phyloP scores from a whole-genome alignment of 1,284 basidiomycete genomes.

The Sphagnurus paluster region DNA sequence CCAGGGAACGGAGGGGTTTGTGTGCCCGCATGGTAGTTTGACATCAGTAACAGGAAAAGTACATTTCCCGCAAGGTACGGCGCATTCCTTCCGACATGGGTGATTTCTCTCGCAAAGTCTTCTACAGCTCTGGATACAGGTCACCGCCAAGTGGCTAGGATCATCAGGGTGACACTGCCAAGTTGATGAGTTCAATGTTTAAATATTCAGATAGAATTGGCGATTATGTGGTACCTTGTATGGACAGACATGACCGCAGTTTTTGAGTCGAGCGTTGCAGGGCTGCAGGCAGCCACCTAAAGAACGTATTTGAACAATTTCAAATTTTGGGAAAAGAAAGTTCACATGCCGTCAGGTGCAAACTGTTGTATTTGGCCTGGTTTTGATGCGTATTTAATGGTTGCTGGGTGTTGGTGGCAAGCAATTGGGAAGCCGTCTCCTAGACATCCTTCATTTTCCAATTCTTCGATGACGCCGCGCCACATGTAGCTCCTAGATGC shows the following conservation, averaged over 20 bases:
- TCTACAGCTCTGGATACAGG: constrained; percentile 54
- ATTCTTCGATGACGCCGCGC: constrained; percentile 54
- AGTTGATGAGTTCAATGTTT: neutral
- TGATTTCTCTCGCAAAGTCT: constrained; percentile 56
- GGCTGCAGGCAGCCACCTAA: constrained; percentile 66
- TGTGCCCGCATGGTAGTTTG: constrained; percentile 65
- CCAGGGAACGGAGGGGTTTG: constrained; percentile 51
- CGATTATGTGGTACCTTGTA: constrained; percentile 45
- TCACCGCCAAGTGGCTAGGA: constrained; percentile 48
- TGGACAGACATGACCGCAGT: constrained; percentile 73
- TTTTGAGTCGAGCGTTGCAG: constrained; percentile 55
- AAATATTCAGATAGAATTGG: neutral
- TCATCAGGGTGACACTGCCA: constrained; percentile 69
- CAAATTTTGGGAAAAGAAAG: constrained; percentile 1
- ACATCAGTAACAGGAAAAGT: constrained; percentile 46
- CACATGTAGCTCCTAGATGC: constrained; percentile 56
- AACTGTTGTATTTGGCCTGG: constrained; percentile 53
- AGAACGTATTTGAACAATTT: too few relatives aligned
- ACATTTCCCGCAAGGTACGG: constrained; percentile 58
- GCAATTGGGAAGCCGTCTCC: constrained; percentile 56
- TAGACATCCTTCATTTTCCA: constrained; percentile 46
- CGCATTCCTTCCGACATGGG: constrained; percentile 60
- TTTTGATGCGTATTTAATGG: constrained; percentile 38
- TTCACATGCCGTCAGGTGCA: constrained; percentile 55
- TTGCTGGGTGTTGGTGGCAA: constrained; percentile 59